Base-by-base conservation (phyloP, 495 filamentous ascomycete species). In the Aspergillus diversus region DNA sequence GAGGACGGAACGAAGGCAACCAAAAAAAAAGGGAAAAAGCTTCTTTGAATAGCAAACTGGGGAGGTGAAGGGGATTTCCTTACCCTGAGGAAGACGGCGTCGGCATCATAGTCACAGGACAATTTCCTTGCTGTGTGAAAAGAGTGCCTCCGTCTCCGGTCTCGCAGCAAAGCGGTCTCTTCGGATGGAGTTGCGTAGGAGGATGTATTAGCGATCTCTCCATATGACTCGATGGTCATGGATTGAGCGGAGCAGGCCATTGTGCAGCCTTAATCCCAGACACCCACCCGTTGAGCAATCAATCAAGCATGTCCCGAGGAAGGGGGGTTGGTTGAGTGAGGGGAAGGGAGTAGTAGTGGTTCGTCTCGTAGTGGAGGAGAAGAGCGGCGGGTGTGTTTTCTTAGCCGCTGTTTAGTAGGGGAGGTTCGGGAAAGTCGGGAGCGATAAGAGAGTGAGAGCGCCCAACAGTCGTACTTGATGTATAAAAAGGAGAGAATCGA, bases 61-160 rank as follows among this genome's bases (percentile, higher is more conserved):
- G 5, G 47, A 17, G 33, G 69, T 63, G 31, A 27, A n/a, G 21
- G 34, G 49, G 48, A 39, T 7, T 8, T 16, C 64, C 72, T 65
- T 65, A 88, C 86, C 76, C 84, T 84, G 39, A 93, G 76, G 50
- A 90, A 83, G 21, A 92, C 77, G 3, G 84, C 83, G 59, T 92
- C 90, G 42, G 88, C 81, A 66, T 89, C 85, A 64, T 87, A 86
- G 55, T 88, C 86, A 61, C 87, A 77, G 31, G 89, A 91, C 32
- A 86, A 82, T 61, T 78, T 79, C 59, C 85, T 75, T 21, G 84
- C 81, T 56, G 83, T 73, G 61, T 84, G 87, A 47, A 86, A 87
- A 17, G 90, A 93, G 71, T 90, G 89, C 50, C 88, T 77, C 27
- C 89, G 80, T 59, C 83, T 78, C 33, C 79, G 77, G 51, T 79